These are phyloP conservation scores for Plasmodium gaboni DNA, from an alignment of 169 alveolate species.

Conservation along the genomic window DNA sequence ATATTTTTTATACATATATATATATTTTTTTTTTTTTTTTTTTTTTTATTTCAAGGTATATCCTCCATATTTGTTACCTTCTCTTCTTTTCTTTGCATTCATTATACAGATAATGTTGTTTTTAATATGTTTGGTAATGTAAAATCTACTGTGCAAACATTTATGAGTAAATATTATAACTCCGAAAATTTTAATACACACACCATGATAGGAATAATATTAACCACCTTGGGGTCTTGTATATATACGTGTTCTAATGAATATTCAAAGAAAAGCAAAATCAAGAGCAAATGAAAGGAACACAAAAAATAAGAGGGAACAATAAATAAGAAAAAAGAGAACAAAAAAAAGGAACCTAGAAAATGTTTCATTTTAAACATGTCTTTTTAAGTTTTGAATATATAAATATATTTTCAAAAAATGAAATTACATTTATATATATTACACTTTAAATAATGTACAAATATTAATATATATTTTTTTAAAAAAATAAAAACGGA, in stretches of 20 bases:
- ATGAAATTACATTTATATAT: too few relatives aligned
- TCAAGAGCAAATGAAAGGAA: neutral
- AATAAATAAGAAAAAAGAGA: neutral
- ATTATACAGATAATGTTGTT: constrained; percentile 69
- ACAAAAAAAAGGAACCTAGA: too few relatives aligned
- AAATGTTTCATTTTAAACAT: too few relatives aligned
- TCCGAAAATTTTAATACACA: constrained; percentile 16
- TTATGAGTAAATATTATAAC: constrained; percentile 48
- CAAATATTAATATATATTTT: too few relatives aligned
- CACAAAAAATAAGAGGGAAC: neutral
- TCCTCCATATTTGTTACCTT: constrained; percentile 58
- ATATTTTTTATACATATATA: neutral
- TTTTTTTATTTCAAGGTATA: constrained; percentile 9
- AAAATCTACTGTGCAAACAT: constrained; percentile 63
- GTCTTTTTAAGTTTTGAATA: too few relatives aligned
- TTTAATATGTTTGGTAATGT: constrained; percentile 70
- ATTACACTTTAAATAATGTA: too few relatives aligned
- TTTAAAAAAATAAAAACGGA: too few relatives aligned
- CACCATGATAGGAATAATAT: constrained; percentile 33
- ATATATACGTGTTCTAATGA: constrained; percentile 51
- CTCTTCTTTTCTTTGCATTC: constrained; percentile 58
- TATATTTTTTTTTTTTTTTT: neutral
- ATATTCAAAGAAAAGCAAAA: constrained; percentile 33
- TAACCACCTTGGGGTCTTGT: constrained; percentile 58
- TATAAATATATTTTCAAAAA: too few relatives aligned